Conservation (phyloP, 805 yeast genomes). For the Scheffersomyces lignosus region DNA sequence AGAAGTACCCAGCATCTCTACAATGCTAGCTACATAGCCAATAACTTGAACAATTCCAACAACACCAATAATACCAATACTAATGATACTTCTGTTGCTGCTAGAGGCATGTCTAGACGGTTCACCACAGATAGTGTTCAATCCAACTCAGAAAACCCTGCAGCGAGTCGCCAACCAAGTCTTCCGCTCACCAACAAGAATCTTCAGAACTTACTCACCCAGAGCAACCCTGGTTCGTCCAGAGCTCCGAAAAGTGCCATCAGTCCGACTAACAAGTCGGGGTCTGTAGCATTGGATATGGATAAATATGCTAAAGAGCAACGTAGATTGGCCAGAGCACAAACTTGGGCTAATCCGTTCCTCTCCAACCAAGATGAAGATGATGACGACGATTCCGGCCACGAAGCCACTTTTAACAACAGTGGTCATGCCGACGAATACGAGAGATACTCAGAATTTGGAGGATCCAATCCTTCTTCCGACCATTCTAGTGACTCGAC, state of each 20-base stretch:
- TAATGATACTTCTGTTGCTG: background rate
- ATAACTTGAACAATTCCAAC: background rate
- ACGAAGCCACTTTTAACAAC: slow-evolving; percentile 8
- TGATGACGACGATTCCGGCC: slow-evolving; percentile 5
- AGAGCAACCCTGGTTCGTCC: slow-evolving; percentile 1
- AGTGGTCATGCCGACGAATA: slow-evolving; percentile 17
- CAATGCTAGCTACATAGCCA: slow-evolving; percentile 1
- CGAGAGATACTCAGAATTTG: slow-evolving; percentile 30
- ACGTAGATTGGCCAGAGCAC: slow-evolving; percentile 14
- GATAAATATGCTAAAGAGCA: slow-evolving; percentile 37
- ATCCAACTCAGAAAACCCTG: slow-evolving; percentile 13
- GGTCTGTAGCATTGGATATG: slow-evolving; percentile 40
- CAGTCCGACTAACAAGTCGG: slow-evolving; percentile 5
- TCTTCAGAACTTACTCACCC: slow-evolving; percentile 26
- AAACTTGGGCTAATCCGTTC: slow-evolving; percentile 11
- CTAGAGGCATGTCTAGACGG: no score
- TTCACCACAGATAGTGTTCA: background rate
- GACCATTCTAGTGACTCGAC: slow-evolving; percentile 64
- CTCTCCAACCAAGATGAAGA: slow-evolving; percentile 2
- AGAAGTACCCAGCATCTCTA: slow-evolving; percentile 10
- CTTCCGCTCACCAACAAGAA: slow-evolving; percentile 41
- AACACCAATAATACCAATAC: slow-evolving; percentile 1
- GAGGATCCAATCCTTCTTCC: slow-evolving; percentile 63
- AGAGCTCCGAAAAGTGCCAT: background rate
- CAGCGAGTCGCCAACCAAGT: slow-evolving; percentile 1